Evolutionary conservation across 331 rosid genomes (phyloP).

Genomic region (Malus hybrid): DNA sequence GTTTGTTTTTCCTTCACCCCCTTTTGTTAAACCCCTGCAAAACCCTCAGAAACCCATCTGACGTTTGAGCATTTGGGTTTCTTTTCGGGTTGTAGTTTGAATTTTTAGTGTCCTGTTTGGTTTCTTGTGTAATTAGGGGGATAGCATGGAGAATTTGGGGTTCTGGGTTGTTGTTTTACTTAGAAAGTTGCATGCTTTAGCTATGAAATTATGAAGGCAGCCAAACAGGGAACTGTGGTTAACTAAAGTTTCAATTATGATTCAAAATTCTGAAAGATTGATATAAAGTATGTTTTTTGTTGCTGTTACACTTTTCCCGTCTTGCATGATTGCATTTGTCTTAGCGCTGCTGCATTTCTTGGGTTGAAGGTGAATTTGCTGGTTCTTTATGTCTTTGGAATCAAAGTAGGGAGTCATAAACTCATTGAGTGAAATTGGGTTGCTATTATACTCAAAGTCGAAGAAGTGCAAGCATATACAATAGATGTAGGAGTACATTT

Average conservation of each 20-base stretch:
- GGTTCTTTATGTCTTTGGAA: neutral
- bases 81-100: neutral
- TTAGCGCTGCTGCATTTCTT: neutral
- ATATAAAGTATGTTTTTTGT: neutral
- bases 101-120: neutral
- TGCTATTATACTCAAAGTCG: neutral
- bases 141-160: neutral
- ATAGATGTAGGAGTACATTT: neutral
- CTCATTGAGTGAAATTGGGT: neutral
- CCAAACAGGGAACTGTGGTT: neutral
- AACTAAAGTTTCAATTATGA: neutral
- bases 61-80: neutral
- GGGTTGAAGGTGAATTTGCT: neutral
- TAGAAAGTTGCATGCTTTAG: neutral
- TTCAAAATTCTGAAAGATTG: neutral
- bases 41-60: neutral
- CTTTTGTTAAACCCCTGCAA: constrained; percentile 11
- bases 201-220: neutral
- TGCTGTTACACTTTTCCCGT: neutral
- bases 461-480: neutral
- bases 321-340: neutral
- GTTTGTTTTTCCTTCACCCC: constrained; percentile 1
- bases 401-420: neutral
- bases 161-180: neutral
- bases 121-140: neutral